Conservation (phyloP, 2,329 filamentous ascomycete genomes). For the Aureobasidium lini region DNA sequence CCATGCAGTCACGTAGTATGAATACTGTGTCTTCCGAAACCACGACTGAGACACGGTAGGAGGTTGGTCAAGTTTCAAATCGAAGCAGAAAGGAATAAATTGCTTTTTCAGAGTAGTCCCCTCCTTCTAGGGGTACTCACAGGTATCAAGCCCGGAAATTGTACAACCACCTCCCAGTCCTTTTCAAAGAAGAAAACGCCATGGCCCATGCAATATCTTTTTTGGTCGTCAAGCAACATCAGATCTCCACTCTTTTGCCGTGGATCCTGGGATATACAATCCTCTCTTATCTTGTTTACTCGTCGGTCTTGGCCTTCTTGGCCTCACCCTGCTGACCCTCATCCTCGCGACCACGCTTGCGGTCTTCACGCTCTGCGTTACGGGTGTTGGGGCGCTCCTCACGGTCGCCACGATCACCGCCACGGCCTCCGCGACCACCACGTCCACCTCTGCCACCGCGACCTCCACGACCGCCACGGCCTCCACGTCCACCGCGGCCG, state of each 20-base stretch:
- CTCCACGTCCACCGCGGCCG: slow-evolving; percentile 6
- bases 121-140: neutral
- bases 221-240: slow-evolving; percentile 11
- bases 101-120: neutral
- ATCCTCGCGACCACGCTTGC: slow-evolving; percentile 12
- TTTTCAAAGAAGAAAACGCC: slow-evolving; percentile 9
- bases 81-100: neutral
- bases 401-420: slow-evolving; percentile 15
- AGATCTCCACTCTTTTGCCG: neutral
- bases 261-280: neutral
- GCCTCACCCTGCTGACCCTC: slow-evolving; percentile 16
- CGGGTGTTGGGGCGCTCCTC: slow-evolving; percentile 13
- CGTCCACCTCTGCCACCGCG: slow-evolving; percentile 8
- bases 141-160: slow-evolving; percentile 4
- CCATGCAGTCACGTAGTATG: too few relatives aligned
- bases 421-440: slow-evolving; percentile 17
- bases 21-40: too few relatives aligned
- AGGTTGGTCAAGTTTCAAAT: too few relatives aligned
- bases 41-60: too few relatives aligned
- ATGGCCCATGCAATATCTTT: slow-evolving; percentile 12
- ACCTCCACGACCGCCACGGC: neutral
- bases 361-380: slow-evolving; percentile 15
- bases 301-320: slow-evolving; percentile 19
- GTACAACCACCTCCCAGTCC: slow-evolving; percentile 7
- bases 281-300: slow-evolving; percentile 3